Base-by-base conservation (phyloP, 345 rosid genomes). In the Salix dunnii region DNA sequence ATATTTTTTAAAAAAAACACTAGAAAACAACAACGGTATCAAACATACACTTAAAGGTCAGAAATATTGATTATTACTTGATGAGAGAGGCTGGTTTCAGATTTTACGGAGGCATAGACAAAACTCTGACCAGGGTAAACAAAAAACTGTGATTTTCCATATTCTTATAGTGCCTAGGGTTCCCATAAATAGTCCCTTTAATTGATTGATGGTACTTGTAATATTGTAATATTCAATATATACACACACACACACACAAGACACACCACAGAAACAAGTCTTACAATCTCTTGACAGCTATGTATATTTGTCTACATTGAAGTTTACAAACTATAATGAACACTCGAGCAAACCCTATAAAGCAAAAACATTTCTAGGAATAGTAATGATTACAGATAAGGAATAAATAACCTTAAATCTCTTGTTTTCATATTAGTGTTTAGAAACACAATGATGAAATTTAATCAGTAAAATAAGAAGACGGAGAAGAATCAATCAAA, bases 251-350 rank as follows among this genome's bases (percentile, higher is more conserved):
- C n/a, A n/a, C 65, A 70, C 53, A 70, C 79, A 78, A 76, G 75
- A 58, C 18, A 55, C 38, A 36, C 30, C 78, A 51, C 38, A n/a
- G 31, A 43, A 40, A 78, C 78, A 68, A 79, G 30, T 73, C 69
- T 74, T 78, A 23, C 71, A 58, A 62, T 80, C 76, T 76, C 77
- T 76, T 74, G 86, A 83, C 88, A 85, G 86, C 82, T 85, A 79
- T 71, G 49, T 71, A 43, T 62, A 31, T 81, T 76, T 80, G 83
- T 76, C 84, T 25, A 63, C 36, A 76, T 74, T 74, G 74, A 66
- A 75, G 63, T 31, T 43, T 21, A 74, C 46, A 30, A 46, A 48
- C 30, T 49, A 5, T 7, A 43, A 48, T 49, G n/a, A 27, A 43
- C 27, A 43, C 30, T 63, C 76, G 36, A 20, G 48, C 31, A 36